Evolutionary conservation across 257 asterid species (phyloP), one percentile per base, ranked within the genome.

Genomic region (Solanum etuberosum): DNA sequence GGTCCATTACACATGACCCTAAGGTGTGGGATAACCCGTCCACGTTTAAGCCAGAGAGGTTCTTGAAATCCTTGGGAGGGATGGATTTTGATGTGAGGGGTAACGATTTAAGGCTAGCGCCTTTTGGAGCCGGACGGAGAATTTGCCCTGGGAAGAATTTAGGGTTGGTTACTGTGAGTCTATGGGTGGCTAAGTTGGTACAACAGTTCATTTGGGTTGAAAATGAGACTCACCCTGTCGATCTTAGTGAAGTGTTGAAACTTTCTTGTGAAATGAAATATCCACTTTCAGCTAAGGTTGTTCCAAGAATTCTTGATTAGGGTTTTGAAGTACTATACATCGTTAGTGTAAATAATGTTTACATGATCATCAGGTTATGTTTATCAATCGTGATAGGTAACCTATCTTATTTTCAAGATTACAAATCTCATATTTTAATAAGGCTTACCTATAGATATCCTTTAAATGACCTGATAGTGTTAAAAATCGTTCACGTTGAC

Each of bases 231-330:
- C 70, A 29, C 21, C 92, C 89, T 0, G 88, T 93, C 40, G 92
- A 93, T 77, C 87, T 93, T 42, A 86, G 88, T 86, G 94, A 93
- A 87, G 92, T 89, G 29, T 72, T 93, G 90, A 93, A 93, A 89
- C 92, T 93, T 68, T 93, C 96, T n/a, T 90, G 93, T 87, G 94
- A 93, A 89, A 93, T 93, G 94, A 93, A 92, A 89, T 84, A 86
- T 3, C 94, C 96, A 27, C 91, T 93, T n/a, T 88, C 88, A 0
- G 91, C 90, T 25, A 84, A 83, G 81, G 93, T 81, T 4, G 82
- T 89, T 73, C 90, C 93, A 9, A 88, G 93, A 88, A 85, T 15
- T 67, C 34, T 25, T 85, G 37, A 31, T 57, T 74, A 43, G 38
- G 73, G 32, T 78, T 71, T 87, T 78, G 9, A 73, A 73, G 20